A percentile compares a stretch with the other conserved stretches of the same genome.
Evolutionary conservation across 352 stramenopile species (phyloP).

Genomic region (Phytopythium vexans): DNA sequence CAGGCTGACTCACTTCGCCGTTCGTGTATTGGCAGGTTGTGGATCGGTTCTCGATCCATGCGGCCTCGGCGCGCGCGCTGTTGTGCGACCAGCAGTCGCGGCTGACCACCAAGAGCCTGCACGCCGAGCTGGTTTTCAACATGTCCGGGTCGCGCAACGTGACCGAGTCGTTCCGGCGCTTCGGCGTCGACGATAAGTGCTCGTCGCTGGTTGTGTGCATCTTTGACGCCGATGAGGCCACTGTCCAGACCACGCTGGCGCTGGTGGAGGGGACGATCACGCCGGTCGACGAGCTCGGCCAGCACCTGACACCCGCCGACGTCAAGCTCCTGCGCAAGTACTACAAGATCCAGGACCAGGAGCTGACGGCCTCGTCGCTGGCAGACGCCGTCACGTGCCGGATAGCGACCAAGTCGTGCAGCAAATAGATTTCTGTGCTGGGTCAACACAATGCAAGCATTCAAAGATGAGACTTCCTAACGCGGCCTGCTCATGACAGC

Average conservation of each 20-base stretch:
- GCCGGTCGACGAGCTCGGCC: conserved; percentile 41
- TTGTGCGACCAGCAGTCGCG: conserved; percentile 54
- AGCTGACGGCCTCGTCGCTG: conserved; percentile 61
- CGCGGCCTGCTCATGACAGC: conserved; percentile 15
- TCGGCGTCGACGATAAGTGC: conserved; percentile 58
- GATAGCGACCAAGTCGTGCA: conserved; percentile 89
- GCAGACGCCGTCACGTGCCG: conserved; percentile 65
- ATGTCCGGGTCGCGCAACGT: conserved; percentile 82
- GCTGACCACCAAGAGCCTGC: conserved; percentile 72
- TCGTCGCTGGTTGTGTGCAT: conserved; percentile 66
- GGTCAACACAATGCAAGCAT: neutral
- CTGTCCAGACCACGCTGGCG: conserved; percentile 26
- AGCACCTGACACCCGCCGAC: conserved; percentile 43
- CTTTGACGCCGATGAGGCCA: conserved; percentile 59
- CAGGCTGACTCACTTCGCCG: neutral
- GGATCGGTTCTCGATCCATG: conserved; percentile 73
- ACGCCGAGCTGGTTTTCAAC: conserved; percentile 85
- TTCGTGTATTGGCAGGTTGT: conserved; percentile 40
- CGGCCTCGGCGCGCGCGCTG: conserved; percentile 63
- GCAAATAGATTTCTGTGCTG: conserved; percentile 42
- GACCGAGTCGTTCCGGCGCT: conserved; percentile 77
- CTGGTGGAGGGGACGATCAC: conserved; percentile 53
- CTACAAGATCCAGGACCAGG: conserved; percentile 84
- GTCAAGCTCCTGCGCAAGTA: conserved; percentile 67
- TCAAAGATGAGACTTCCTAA: neutral